phyloP scores from a whole-genome alignment of 2,329 filamentous ascomycete genomes.

The Aureobasidium subglaciale region DNA sequence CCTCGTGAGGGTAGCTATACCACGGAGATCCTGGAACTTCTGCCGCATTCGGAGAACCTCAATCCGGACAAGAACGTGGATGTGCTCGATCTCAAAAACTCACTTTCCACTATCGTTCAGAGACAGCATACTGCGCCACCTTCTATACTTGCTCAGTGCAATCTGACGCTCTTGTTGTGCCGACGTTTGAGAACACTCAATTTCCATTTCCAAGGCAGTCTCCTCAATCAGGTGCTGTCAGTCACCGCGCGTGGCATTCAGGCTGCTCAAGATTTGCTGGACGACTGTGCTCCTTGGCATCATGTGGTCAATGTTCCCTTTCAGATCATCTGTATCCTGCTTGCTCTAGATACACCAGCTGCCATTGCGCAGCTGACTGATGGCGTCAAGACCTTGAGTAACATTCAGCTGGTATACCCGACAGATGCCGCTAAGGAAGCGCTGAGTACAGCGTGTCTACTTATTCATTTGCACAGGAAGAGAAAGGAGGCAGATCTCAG shows the following conservation, averaged over 20 bases:
- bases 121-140: conserved; percentile 36
- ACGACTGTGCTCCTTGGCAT: conserved; percentile 47
- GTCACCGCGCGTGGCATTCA: conserved; percentile 41
- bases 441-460: conserved; percentile 46
- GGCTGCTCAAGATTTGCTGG: conserved; percentile 42
- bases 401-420: conserved; percentile 26
- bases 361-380: conserved; percentile 43
- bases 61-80: conserved; percentile 44
- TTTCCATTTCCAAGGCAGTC: conserved; percentile 35
- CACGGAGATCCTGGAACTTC: conserved; percentile 44
- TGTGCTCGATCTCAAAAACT: conserved; percentile 36
- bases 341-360: conserved; percentile 48
- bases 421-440: conserved; percentile 42
- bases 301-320: conserved; percentile 55
- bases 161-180: conserved; percentile 50
- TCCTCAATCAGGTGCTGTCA: conserved; percentile 42
- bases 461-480: conserved; percentile 47
- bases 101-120: conserved; percentile 37
- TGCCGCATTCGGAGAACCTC: conserved; percentile 48
- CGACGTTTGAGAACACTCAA: conserved; percentile 48
- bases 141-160: conserved; percentile 46
- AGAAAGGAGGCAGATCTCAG: conserved; percentile 41
- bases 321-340: conserved; percentile 49
- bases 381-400: conserved; percentile 39
- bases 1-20: conserved; percentile 37